Conservation (phyloP, 192 early-diverging fungal species). For the Backusella morwellensis region DNA sequence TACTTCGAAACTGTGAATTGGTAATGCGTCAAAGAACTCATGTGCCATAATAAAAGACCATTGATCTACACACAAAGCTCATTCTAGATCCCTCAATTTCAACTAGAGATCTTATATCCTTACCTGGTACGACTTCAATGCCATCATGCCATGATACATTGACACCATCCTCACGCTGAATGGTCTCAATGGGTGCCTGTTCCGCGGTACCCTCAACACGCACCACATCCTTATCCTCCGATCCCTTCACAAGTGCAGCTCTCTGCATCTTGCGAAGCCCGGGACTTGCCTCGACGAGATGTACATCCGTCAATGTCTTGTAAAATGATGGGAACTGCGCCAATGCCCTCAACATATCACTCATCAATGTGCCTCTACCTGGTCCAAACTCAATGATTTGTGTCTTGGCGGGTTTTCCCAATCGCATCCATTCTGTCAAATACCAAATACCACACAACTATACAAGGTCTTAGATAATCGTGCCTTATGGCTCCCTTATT, state of each 20-base stretch:
- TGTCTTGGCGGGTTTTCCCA: slow-evolving; percentile 58
- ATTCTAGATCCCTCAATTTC: neutral
- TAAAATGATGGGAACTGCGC: slow-evolving; percentile 67
- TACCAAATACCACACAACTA: slow-evolving; percentile 88
- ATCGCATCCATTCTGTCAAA: slow-evolving; percentile 73
- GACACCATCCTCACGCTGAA: slow-evolving; percentile 40
- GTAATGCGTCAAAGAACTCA: slow-evolving; percentile 98
- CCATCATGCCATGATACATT: slow-evolving; percentile 67
- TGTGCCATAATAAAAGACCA: slow-evolving; percentile 83
- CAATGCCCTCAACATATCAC: slow-evolving; percentile 81
- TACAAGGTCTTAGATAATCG: neutral
- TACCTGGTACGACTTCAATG: slow-evolving; percentile 59
- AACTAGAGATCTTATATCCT: too few relatives aligned
- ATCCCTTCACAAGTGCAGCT: slow-evolving; percentile 43
- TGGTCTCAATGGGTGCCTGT: slow-evolving; percentile 11
- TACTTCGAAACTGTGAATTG: slow-evolving; percentile 83
- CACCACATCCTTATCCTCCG: slow-evolving; percentile 26
- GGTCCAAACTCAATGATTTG: slow-evolving; percentile 85
- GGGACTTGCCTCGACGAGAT: slow-evolving; percentile 86
- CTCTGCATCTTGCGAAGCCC: slow-evolving; percentile 66
- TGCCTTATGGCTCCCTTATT: too few relatives aligned
- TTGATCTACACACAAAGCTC: slow-evolving; percentile 24
- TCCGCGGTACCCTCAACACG: slow-evolving; percentile 29
- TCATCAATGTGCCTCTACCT: slow-evolving; percentile 92
- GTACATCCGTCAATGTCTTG: slow-evolving; percentile 59